These are phyloP conservation scores for Volvariella surrecta DNA, from an alignment of 1,284 basidiomycete species.

Conservation along the genomic window DNA sequence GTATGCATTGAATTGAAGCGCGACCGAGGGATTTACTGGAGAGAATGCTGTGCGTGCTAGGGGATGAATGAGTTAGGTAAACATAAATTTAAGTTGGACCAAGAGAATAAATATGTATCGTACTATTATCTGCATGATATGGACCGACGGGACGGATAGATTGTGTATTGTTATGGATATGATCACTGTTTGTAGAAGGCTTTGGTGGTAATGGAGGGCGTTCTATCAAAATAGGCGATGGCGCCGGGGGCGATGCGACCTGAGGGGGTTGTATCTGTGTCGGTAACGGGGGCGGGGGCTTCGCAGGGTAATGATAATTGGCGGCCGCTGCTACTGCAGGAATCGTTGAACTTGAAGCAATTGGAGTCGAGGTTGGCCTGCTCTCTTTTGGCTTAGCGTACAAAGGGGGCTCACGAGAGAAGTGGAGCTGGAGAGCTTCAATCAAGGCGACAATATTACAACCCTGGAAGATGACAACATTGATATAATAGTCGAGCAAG, in stretches of 20 bases:
- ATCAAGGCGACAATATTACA: constrained; percentile 61
- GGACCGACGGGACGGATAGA: constrained; percentile 9
- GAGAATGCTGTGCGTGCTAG: background rate
- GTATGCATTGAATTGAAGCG: background rate
- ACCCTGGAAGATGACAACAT: constrained; percentile 34
- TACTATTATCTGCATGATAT: background rate
- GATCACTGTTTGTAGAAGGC: constrained; percentile 18
- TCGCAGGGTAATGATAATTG: constrained; percentile 15
- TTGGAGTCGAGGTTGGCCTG: constrained; percentile 9
- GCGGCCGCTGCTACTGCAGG: no score
- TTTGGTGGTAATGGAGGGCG: constrained; percentile 40
- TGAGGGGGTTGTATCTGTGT: no score
- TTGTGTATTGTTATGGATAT: constrained; percentile 10
- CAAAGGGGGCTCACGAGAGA: constrained; percentile 83
- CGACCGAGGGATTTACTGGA: background rate
- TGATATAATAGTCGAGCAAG: constrained; percentile 11
- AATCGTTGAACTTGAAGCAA: no score
- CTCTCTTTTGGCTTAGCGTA: constrained; percentile 70
- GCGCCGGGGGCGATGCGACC: constrained; percentile 11
- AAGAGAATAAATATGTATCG: background rate
- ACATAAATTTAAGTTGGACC: background rate
- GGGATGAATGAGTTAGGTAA: background rate
- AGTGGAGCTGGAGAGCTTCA: constrained; percentile 70
- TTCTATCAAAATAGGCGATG: constrained; percentile 16
- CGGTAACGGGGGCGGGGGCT: constrained; percentile 19